Percentiles rank a stretch among this genome's conserved stretches.
Evolutionary conservation across 768 basidiomycete genomes (phyloP).

Genomic region (Scleroderma citrinum): DNA sequence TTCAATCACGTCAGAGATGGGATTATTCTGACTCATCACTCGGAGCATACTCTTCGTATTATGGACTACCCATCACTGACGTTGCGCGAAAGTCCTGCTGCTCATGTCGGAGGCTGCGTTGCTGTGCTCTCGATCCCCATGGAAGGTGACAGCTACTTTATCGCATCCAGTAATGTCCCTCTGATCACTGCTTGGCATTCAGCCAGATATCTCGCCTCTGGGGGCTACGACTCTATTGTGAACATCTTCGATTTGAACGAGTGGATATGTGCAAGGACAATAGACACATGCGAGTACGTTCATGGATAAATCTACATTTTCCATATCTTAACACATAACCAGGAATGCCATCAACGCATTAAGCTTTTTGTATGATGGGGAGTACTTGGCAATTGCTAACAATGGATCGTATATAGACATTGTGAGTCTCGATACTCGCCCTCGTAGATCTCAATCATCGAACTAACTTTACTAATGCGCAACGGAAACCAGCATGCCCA

Average conservation of each 20-base stretch:
- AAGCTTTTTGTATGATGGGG: constrained; percentile 80
- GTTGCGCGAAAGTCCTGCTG: constrained; percentile 55
- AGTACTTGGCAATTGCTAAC: constrained; percentile 74
- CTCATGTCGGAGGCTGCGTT: constrained; percentile 77
- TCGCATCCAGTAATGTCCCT: neutral
- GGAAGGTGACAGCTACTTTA: constrained; percentile 43
- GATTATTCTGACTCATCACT: constrained; percentile 57
- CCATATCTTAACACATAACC: constrained; percentile 5
- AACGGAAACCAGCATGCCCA: constrained; percentile 65
- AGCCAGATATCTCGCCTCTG: constrained; percentile 69
- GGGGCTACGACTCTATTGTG: constrained; percentile 77
- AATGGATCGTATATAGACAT: constrained; percentile 73
- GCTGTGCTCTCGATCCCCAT: constrained; percentile 73
- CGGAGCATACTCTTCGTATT: constrained; percentile 60
- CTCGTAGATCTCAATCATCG: no score
- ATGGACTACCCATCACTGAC: constrained; percentile 62
- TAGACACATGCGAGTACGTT: constrained; percentile 75
- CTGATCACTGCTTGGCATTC: constrained; percentile 3
- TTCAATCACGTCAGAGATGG: constrained; percentile 76
- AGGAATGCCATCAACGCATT: constrained; percentile 68
- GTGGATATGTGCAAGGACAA: constrained; percentile 75
- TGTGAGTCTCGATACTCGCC: constrained; percentile 34
- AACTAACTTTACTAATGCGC: constrained; percentile 50
- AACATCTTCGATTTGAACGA: constrained; percentile 76
- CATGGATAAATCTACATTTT: neutral